These are phyloP conservation scores for Antitrichia curtipendula DNA, from an alignment of 225 moss, liverwort and hornwort genomes.

Conservation along the genomic window DNA sequence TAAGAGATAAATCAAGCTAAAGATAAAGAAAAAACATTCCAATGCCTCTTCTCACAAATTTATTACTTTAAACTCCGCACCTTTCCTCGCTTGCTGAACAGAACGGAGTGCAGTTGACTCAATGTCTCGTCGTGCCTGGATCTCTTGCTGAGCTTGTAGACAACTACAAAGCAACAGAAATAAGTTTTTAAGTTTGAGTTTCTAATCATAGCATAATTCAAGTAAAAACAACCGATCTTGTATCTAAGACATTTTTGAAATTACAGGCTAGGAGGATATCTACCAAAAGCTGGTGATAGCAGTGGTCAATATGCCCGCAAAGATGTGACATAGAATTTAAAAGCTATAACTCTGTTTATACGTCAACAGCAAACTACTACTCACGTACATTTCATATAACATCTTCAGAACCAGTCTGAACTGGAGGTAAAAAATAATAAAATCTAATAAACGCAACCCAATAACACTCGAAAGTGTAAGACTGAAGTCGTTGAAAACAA, in stretches of 20 bases:
- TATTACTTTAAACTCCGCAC: conserved; percentile 5
- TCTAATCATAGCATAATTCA: not conserved
- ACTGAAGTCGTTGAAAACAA: not conserved
- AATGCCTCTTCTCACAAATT: not conserved
- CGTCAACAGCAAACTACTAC: not conserved
- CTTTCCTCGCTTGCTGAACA: conserved; percentile 76
- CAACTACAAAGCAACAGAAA: conserved; percentile 35
- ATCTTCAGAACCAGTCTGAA: not conserved
- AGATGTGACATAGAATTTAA: not conserved
- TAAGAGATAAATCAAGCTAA: not conserved
- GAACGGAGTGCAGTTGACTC: conserved; percentile 55
- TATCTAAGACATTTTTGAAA: not conserved
- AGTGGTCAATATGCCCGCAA: not conserved
- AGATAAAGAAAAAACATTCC: not conserved
- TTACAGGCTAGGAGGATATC: not conserved
- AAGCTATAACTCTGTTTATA: not conserved
- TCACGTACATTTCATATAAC: not conserved
- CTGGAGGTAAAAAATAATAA: not conserved
- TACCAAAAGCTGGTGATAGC: not conserved
- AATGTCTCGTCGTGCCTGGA: conserved; percentile 64
- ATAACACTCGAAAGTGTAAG: not conserved
- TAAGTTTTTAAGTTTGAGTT: not conserved
- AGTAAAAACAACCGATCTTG: not conserved
- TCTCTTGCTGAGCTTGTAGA: conserved; percentile 74
- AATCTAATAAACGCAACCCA: not conserved